Conservation (phyloP, 495 filamentous ascomycete genomes). For the Penicillium argentinense region DNA sequence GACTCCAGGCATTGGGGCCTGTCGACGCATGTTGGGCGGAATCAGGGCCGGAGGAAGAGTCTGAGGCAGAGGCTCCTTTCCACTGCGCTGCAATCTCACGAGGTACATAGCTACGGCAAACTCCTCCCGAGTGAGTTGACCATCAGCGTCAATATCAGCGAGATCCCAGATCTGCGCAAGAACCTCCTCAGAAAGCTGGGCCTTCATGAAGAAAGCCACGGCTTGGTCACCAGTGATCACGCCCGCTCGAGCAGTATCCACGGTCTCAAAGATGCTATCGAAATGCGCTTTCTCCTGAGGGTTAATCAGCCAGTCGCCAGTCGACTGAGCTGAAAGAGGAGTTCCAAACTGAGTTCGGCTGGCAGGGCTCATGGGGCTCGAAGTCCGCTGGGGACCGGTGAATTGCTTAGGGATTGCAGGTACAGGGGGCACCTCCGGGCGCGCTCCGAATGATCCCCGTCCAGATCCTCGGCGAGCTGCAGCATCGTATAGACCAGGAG, state of each 20-base stretch:
- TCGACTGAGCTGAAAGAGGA: slow-evolving; percentile 58
- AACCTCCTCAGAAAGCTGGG: slow-evolving; percentile 82
- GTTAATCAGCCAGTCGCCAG: slow-evolving; percentile 80
- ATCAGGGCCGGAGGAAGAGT: slow-evolving; percentile 76
- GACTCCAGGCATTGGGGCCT: slow-evolving; percentile 39
- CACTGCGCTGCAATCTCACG: slow-evolving; percentile 81
- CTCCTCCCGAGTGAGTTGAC: slow-evolving; percentile 80
- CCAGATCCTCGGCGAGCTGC: slow-evolving; percentile 67
- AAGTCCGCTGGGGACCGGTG: slow-evolving; percentile 63
- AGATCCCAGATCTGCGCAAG: slow-evolving; percentile 98
- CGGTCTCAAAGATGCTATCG: slow-evolving; percentile 75
- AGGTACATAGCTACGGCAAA: slow-evolving; percentile 98
- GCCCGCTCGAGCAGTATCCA: slow-evolving; percentile 77
- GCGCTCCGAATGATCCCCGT: slow-evolving; percentile 46
- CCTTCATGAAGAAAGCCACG: slow-evolving; percentile 91
- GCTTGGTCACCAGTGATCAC: slow-evolving; percentile 92
- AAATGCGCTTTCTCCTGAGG: slow-evolving; percentile 82
- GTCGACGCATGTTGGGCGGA: slow-evolving; percentile 83
- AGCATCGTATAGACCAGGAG: slow-evolving; percentile 86
- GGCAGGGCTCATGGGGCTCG: slow-evolving; percentile 62
- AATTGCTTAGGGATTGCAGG: slow-evolving; percentile 72
- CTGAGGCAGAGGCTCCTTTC: slow-evolving; percentile 67
- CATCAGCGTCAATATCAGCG: slow-evolving; percentile 89
- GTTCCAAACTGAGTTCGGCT: slow-evolving; percentile 53
- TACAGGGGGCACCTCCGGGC: slow-evolving; percentile 47